Conservation (phyloP, 495 filamentous ascomycete genomes). For the Aspergillus carlsbadensis region DNA sequence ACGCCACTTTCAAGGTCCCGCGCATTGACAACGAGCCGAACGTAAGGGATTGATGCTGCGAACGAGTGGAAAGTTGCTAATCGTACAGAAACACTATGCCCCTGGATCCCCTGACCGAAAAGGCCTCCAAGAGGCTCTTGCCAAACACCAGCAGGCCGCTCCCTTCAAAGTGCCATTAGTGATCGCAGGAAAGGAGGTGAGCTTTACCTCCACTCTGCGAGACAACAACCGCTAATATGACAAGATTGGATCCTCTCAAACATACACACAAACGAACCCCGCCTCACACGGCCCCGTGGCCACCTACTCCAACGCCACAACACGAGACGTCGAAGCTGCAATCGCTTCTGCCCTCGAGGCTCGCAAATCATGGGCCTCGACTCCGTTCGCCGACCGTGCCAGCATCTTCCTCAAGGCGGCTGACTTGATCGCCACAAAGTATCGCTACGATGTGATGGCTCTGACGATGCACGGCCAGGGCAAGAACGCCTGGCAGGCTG, state of each 20-base stretch:
- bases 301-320: slow-evolving; percentile 72
- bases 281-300: slow-evolving; percentile 74
- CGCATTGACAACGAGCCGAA: slow-evolving; percentile 90
- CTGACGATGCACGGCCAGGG: slow-evolving; percentile 92
- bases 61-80: neutral
- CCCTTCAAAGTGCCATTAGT: slow-evolving; percentile 74
- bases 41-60: slow-evolving; percentile 50
- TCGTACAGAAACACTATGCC: slow-evolving; percentile 74
- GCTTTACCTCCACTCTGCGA: neutral
- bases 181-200: slow-evolving; percentile 74
- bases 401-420: slow-evolving; percentile 93
- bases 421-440: slow-evolving; percentile 83
- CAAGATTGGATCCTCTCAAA: slow-evolving; percentile 37
- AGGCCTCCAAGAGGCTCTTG: slow-evolving; percentile 67
- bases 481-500: slow-evolving; percentile 95
- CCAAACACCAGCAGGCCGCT: slow-evolving; percentile 54
- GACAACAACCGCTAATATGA: neutral
- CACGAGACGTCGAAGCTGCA: slow-evolving; percentile 68
- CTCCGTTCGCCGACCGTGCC: slow-evolving; percentile 87
- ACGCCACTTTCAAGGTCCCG: slow-evolving; percentile 85
- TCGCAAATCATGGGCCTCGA: slow-evolving; percentile 74
- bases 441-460: slow-evolving; percentile 90
- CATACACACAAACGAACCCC: slow-evolving; percentile 66
- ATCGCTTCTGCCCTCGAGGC: slow-evolving; percentile 80
- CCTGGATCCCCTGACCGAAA: slow-evolving; percentile 77